Base-by-base conservation (phyloP, 2,329 filamentous ascomycete genomes). In the Davidsoniella eucalypti region DNA sequence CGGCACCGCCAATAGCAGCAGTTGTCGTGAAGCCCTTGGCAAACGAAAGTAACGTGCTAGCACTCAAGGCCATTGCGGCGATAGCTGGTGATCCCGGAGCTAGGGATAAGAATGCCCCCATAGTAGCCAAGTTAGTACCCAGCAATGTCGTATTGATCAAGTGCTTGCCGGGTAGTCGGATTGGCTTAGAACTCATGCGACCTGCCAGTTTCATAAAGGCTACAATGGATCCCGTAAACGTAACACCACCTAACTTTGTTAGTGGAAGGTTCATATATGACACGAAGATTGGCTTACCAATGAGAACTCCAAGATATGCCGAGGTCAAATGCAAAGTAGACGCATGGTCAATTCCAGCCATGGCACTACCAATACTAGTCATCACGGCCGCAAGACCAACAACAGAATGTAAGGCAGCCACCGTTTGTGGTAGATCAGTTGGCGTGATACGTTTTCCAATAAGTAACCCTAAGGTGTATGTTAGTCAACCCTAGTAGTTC, bases 171-270 rank as follows among this genome's bases (percentile, higher is more conserved):
- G 80, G 84, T 0, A 94, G 69, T 4, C 76, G 70, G 6, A 80
- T 74, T 0, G 87, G 86, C 48, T 75, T 78, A 0, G 86, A 93
- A 0, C 82, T 82, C 79, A 94, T 87, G 54, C 71, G 79, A 2
- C 85, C 87, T 1, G 84, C 80, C 1, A 94, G 76, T 63, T 94
- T 94, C 60, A 93, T 64, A 65, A 93, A 94, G 0, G 87, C 87
- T 0, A 94, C 84, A 47, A 94, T 81, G 2, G 85, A 92, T 2
- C 87, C 87, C 0, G 87, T 94, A 60, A 94, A 94, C 0, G 87
- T 94, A 33, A 94, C 80, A 50, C 87, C 87, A 56, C 75, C 70
- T 14, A 14, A 10, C 3, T 10, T 37, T 4, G 29, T 33, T 33
- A 33, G 10, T 40, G 43, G 54, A 4, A 52, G 41, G 44, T 23